Evolutionary conservation across 306 rosid species (phyloP).

Genomic region (Betula pendula): DNA sequence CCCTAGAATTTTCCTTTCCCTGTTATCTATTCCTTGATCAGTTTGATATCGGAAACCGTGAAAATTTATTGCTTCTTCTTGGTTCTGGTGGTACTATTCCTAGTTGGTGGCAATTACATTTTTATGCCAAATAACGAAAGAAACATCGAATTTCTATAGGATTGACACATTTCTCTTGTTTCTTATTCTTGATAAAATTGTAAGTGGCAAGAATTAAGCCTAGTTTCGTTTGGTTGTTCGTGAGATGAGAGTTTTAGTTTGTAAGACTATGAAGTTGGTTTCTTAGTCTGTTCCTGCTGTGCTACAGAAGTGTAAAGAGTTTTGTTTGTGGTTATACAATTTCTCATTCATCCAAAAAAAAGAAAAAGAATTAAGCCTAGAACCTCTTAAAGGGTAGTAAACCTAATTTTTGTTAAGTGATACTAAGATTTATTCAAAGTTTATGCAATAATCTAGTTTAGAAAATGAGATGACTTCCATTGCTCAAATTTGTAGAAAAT

Average conservation of each 20-base stretch:
- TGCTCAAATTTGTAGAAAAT: slow-evolving; percentile 8
- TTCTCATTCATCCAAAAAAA: too few species aligned
- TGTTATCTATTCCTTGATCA: too few species aligned
- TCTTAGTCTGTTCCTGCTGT: too few species aligned
- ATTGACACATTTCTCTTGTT: background rate
- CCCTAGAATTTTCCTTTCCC: too few species aligned
- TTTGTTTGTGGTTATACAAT: too few species aligned
- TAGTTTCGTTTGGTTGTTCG: too few species aligned
- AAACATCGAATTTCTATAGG: background rate
- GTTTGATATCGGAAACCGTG: slow-evolving; percentile 17
- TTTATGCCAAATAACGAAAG: background rate
- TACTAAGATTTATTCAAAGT: background rate
- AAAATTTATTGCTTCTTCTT: background rate
- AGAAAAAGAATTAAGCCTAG: background rate
- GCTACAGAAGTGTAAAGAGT: too few species aligned
- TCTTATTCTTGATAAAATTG: background rate
- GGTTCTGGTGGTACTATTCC: slow-evolving; percentile 10
- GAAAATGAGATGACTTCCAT: slow-evolving; percentile 5
- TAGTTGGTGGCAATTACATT: background rate
- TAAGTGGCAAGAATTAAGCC: background rate
- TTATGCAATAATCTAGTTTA: background rate
- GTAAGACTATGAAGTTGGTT: too few species aligned
- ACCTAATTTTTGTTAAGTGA: background rate
- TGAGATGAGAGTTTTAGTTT: too few species aligned
- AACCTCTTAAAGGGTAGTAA: background rate